Conservation (phyloP, 768 basidiomycete species). For the Pleurotus cornucopiae region DNA sequence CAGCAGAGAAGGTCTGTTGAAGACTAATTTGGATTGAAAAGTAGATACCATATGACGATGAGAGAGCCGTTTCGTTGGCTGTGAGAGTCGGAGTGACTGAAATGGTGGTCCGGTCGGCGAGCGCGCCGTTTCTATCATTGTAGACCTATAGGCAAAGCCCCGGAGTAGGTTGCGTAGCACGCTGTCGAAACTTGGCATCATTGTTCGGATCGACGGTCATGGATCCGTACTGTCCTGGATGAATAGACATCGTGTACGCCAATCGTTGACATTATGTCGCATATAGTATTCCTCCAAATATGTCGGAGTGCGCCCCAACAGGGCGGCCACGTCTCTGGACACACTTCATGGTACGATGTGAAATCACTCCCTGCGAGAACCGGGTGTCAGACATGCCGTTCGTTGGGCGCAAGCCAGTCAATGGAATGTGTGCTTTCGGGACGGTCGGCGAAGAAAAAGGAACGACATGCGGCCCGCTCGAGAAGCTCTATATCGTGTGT, state of each 20-base stretch:
- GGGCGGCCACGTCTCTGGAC: no score
- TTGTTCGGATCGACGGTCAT: background rate
- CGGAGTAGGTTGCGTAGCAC: background rate
- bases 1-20: background rate
- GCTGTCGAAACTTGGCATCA: constrained; percentile 1
- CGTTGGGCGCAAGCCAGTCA: no score
- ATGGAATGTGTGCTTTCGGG: no score
- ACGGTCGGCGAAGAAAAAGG: no score
- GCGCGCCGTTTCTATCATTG: background rate
- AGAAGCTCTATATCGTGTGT: no score
- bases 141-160: background rate
- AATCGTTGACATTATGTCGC: background rate
- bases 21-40: background rate
- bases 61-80: background rate
- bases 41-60: background rate
- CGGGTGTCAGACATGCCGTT: no score
- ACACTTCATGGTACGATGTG: no score
- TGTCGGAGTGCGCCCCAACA: no score
- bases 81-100: background rate
- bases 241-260: background rate
- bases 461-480: no score
- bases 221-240: background rate
- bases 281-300: no score
- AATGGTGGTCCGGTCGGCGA: constrained; percentile 1
- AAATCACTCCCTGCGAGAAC: no score